A percentile compares a stretch with the other conserved stretches of the same genome.
phyloP scores from a whole-genome alignment of 495 filamentous ascomycete species.

The Hypoxylon perforatum region DNA sequence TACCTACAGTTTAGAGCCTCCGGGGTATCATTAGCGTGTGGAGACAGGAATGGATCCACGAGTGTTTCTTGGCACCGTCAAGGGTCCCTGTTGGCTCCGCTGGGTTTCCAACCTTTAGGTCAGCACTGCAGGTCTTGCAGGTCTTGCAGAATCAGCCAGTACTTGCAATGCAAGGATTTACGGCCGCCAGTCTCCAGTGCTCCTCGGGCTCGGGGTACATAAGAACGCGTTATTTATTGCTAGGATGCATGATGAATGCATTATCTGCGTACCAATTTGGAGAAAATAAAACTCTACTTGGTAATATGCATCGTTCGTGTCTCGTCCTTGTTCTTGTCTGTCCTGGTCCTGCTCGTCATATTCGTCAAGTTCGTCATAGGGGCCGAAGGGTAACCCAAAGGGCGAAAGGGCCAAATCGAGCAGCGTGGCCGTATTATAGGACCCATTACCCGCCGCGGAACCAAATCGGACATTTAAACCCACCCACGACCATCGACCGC shows the following conservation, averaged over 20 bases:
- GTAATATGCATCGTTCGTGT: neutral
- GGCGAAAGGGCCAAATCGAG: neutral
- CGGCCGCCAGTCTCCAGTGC: neutral
- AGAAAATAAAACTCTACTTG: constrained; percentile 23
- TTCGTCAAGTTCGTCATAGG: no score
- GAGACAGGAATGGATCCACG: constrained; percentile 10
- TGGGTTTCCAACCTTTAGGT: constrained; percentile 1
- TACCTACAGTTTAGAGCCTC: constrained; percentile 39
- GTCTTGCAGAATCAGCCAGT: constrained; percentile 13
- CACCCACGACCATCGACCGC: constrained; percentile 10
- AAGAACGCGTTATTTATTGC: constrained; percentile 36
- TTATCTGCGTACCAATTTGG: constrained; percentile 28
- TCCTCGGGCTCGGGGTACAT: constrained; percentile 14
- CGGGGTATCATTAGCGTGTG: constrained; percentile 44
- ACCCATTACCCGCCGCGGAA: constrained; percentile 20
- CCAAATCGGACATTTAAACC: constrained; percentile 40
- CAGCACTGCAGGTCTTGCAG: constrained; percentile 30
- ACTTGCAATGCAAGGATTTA: no score
- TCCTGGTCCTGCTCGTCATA: no score
- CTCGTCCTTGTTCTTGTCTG: no score
- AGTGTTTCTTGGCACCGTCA: constrained; percentile 24
- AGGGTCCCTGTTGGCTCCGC: constrained; percentile 24
- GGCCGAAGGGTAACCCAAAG: no score
- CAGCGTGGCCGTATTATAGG: constrained; percentile 4
- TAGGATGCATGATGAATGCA: constrained; percentile 24